Evolutionary conservation across 495 filamentous ascomycete species (phyloP), one percentile per base, ranked within the genome.

Genomic region (Penicillium turbatum): DNA sequence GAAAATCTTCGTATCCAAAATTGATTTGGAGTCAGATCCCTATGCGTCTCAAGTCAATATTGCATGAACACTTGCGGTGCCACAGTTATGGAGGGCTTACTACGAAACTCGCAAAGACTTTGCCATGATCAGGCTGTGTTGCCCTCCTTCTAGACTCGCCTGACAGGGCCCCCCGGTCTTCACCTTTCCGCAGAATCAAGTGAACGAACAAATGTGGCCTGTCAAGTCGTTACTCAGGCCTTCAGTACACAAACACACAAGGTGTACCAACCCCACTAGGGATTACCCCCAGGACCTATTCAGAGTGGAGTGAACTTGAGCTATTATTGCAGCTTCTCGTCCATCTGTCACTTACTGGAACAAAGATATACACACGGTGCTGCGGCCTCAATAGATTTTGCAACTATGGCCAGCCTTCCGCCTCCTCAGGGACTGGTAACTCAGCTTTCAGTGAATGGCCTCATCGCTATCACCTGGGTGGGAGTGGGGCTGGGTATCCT

Each of bases 401-500:
- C 24, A 8, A 11, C 10, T 13, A 40, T 40, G 38, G 19, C 8
- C 0, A 24, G 1, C 12, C 10, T 24, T 13, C 38, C 19, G 11
- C 9, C 38, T 10, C 59, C 53, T 2, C 50, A 49, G n/a, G 51
- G 53, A 5, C 35, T 62, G 12, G 51, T 55, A 13, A 53, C 45
- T 13, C 40, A 55, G 8, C 50, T 63, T 11, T 53, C 56, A 1
- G 29, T 45, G 16, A 32, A 54, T 29, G 44, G 58, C 3, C 58
- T 65, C 17, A 44, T 66, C 7, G 58, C 52, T 1, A 51, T 63
- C 0, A 61, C 65, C 13, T 64, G 65, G 57, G 48, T 64, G 15
- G 72, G 70, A 6, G 56, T 66, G 19, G 54, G 38, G 7, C 37
- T 72, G 42, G 72, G 74, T n/a, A 58, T 68, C 43, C 26, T 69